These are phyloP conservation scores for Tricholoma matsutake DNA, from an alignment of 768 basidiomycete genomes.

Conservation along the genomic window DNA sequence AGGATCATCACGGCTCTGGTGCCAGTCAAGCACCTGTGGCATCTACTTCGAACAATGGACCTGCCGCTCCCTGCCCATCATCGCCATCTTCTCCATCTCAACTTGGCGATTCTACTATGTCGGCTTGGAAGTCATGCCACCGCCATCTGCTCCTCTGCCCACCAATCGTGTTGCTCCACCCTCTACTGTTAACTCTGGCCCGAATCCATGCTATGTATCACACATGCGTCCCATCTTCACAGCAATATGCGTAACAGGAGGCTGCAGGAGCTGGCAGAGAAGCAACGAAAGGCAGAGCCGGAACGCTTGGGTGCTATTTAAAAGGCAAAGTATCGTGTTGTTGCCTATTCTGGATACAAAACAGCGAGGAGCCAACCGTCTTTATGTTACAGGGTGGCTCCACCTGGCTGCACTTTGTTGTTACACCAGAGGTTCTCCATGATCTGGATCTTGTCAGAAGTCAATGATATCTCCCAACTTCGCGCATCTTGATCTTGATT, in stretches of 20 bases:
- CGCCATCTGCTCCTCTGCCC: not conserved
- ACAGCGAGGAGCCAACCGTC: not conserved
- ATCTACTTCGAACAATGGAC: not conserved
- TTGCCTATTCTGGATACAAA: not conserved
- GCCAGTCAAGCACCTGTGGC: too few relatives aligned
- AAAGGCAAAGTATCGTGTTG: not conserved
- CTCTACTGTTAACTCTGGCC: not conserved
- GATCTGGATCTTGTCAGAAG: not conserved
- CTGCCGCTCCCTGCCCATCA: not conserved
- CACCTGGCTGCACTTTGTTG: not conserved
- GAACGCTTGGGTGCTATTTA: not conserved
- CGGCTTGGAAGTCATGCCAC: not conserved
- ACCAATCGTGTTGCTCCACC: too few relatives aligned
- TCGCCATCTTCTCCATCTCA: too few relatives aligned
- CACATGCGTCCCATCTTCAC: not conserved
- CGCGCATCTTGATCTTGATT: not conserved
- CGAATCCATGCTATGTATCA: not conserved
- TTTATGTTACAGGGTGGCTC: not conserved
- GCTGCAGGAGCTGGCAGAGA: not conserved
- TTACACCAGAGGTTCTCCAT: not conserved
- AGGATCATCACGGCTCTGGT: too few relatives aligned
- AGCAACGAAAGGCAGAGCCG: not conserved
- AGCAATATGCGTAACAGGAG: not conserved
- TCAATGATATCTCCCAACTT: not conserved
- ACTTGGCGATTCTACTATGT: too few relatives aligned